phyloP scores from a whole-genome alignment of 2,329 filamentous ascomycete genomes.

The Verticillium isaacii region DNA sequence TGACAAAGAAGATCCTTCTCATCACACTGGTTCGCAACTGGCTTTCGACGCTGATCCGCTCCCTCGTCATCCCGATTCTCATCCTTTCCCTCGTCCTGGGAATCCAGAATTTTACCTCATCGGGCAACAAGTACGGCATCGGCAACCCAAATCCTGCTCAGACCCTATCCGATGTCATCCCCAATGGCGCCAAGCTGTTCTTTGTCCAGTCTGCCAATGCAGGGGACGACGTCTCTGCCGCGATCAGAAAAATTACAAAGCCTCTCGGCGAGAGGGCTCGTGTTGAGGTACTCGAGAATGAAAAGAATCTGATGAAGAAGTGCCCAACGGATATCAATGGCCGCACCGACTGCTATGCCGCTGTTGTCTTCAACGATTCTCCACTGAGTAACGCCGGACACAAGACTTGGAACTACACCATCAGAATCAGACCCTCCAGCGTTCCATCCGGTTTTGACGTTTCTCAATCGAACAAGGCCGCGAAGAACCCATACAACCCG shows the following conservation, averaged over 20 bases:
- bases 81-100: not conserved
- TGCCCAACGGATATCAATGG: slow-evolving; percentile 20
- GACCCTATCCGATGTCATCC: not conserved
- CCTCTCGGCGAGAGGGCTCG: not conserved
- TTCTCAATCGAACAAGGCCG: not conserved
- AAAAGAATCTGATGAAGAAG: slow-evolving; percentile 8
- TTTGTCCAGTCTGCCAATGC: not conserved
- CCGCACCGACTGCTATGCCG: slow-evolving; percentile 22
- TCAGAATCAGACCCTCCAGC: slow-evolving; percentile 9
- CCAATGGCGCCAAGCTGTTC: not conserved
- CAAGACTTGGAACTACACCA: slow-evolving; percentile 22
- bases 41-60: not conserved
- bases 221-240: not conserved
- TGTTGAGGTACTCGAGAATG: slow-evolving; percentile 10
- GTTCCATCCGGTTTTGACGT: slow-evolving; percentile 1
- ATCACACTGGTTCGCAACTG: not conserved
- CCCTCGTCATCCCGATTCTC: not conserved
- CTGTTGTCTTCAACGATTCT: slow-evolving; percentile 22
- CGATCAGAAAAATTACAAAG: not conserved
- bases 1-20: slow-evolving; percentile 1
- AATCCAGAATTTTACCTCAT: not conserved
- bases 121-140: not conserved
- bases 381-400: slow-evolving; percentile 15
- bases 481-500: not conserved
- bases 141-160: not conserved